Evolutionary conservation across 2,329 filamentous ascomycete species (phyloP).

Genomic region (Fusarium devonianum): DNA sequence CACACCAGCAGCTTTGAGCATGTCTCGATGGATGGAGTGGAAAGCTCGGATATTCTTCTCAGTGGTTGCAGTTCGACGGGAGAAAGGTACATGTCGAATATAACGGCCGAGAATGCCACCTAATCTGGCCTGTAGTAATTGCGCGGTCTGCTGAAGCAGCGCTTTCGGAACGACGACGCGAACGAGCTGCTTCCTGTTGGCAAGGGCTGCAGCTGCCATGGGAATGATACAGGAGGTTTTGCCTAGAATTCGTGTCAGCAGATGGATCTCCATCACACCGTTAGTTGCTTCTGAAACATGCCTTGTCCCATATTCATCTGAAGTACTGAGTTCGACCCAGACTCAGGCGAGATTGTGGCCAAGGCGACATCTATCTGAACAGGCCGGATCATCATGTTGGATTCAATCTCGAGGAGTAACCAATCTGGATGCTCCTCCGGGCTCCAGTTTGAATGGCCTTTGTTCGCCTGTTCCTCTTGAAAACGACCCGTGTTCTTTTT

Average conservation of each 20-base stretch:
- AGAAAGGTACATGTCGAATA: conserved; percentile 65
- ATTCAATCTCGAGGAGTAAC: conserved; percentile 72
- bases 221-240: conserved; percentile 66
- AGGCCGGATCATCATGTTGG: conserved; percentile 66
- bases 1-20: conserved; percentile 56
- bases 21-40: conserved; percentile 48
- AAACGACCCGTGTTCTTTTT: conserved; percentile 55
- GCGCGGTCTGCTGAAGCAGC: conserved; percentile 63
- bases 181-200: conserved; percentile 55
- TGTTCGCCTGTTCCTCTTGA: conserved; percentile 54
- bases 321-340: conserved; percentile 63
- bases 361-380: conserved; percentile 69
- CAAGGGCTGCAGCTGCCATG: conserved; percentile 56
- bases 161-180: conserved; percentile 66
- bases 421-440: conserved; percentile 65
- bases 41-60: conserved; percentile 46
- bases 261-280: neutral
- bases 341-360: conserved; percentile 63
- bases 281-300: conserved; percentile 26
- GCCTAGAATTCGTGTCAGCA: conserved; percentile 44
- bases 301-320: conserved; percentile 74
- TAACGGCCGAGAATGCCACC: conserved; percentile 62
- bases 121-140: conserved; percentile 61
- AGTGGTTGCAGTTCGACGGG: conserved; percentile 51
- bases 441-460: conserved; percentile 62